Evolutionary conservation across 2,329 filamentous ascomycete genomes (phyloP).

Genomic region (Cytospora paraplurivora): DNA sequence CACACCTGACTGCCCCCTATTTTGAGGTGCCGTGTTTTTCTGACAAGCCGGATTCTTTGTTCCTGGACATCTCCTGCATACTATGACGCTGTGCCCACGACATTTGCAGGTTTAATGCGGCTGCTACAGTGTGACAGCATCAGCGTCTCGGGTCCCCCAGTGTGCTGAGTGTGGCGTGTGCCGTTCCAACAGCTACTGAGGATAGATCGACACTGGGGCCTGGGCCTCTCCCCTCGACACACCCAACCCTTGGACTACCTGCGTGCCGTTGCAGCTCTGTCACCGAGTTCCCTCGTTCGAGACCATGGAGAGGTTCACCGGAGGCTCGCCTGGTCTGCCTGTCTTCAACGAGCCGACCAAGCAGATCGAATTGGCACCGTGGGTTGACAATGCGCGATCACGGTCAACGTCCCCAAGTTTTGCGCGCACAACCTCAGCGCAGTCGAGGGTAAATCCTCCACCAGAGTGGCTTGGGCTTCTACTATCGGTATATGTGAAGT

Average conservation of each 20-base stretch:
- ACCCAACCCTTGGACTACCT: neutral
- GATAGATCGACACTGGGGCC: conserved; percentile 5
- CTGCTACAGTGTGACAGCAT: conserved; percentile 23
- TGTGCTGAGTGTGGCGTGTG: conserved; percentile 15
- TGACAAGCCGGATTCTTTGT: neutral
- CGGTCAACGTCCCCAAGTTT: conserved; percentile 41
- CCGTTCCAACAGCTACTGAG: neutral
- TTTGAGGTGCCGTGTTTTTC: neutral
- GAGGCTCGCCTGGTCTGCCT: conserved; percentile 27
- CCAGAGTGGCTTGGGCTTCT: neutral
- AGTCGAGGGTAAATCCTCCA: conserved; percentile 52
- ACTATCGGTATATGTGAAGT: neutral
- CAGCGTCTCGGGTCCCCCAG: conserved; percentile 17
- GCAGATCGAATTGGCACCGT: conserved; percentile 25
- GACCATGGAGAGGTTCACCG: conserved; percentile 28
- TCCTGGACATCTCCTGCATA: conserved; percentile 9
- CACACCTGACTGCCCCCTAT: neutral
- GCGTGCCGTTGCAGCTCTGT: neutral
- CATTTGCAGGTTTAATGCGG: conserved; percentile 22
- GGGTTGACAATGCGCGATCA: conserved; percentile 38
- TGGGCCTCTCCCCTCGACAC: neutral
- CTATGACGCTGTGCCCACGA: conserved; percentile 20
- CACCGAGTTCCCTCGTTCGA: neutral
- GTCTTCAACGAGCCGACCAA: conserved; percentile 27
- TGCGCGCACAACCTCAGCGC: conserved; percentile 54